Conservation (phyloP, 495 filamentous ascomycete genomes). For the Pyronema domesticum region DNA sequence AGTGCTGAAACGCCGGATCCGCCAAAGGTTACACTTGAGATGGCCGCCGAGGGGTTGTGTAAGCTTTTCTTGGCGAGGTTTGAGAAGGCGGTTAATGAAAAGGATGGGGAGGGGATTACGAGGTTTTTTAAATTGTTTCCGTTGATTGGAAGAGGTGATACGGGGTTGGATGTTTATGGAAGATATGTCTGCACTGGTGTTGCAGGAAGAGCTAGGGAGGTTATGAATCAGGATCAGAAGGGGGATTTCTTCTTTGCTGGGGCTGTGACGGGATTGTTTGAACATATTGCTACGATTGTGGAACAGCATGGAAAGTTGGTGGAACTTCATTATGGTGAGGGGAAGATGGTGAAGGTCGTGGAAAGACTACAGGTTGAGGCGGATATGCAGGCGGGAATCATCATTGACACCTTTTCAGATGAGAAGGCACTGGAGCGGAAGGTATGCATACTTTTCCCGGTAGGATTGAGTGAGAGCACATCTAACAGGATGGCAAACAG, state of each 20-base stretch:
- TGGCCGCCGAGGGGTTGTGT: slow-evolving; percentile 72
- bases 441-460: slow-evolving; percentile 5
- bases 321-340: slow-evolving; percentile 76
- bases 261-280: slow-evolving; percentile 77
- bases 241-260: slow-evolving; percentile 84
- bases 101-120: slow-evolving; percentile 72
- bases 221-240: slow-evolving; percentile 43
- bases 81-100: slow-evolving; percentile 71
- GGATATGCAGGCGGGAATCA: slow-evolving; percentile 92
- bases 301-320: slow-evolving; percentile 79
- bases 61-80: slow-evolving; percentile 85
- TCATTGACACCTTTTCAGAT: slow-evolving; percentile 88
- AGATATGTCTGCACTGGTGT: slow-evolving; percentile 90
- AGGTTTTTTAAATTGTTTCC: slow-evolving; percentile 97
- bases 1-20: slow-evolving; percentile 89
- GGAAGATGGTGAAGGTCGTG: slow-evolving; percentile 91
- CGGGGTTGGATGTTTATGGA: slow-evolving; percentile 85
- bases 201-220: slow-evolving; percentile 59
- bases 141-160: slow-evolving; percentile 74
- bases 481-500: not conserved
- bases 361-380: slow-evolving; percentile 84
- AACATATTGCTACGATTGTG: slow-evolving; percentile 91
- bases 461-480: too few relatives aligned
- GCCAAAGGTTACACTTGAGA: slow-evolving; percentile 70
- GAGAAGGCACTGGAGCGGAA: slow-evolving; percentile 67